Percentiles rank a stretch among this genome's conserved stretches.
Evolutionary conservation across 2,329 filamentous ascomycete genomes (phyloP).

Genomic region (Scedosporium minutisporum): DNA sequence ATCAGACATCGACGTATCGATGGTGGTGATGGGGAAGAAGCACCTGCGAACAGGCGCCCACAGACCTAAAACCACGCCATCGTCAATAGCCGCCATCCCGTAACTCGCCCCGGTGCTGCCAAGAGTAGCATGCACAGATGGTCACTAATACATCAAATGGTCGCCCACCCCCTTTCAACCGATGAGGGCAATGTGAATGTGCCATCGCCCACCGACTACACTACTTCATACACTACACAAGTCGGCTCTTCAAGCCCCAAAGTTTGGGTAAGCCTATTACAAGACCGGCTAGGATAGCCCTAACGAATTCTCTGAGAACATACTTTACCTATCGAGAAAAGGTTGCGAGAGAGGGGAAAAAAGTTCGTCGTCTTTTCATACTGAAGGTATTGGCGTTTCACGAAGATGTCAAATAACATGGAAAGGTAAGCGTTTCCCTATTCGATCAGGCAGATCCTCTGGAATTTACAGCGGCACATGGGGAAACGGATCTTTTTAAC

Average conservation of each 20-base stretch:
- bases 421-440: background rate
- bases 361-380: too few relatives aligned
- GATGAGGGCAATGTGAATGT: background rate
- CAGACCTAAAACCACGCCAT: background rate
- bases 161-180: background rate
- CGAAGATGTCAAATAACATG: background rate
- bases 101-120: background rate
- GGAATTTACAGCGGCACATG: background rate
- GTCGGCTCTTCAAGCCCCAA: background rate
- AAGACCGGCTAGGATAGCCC: background rate
- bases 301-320: background rate
- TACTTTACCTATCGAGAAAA: too few relatives aligned
- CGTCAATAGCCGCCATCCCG: background rate
- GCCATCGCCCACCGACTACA: background rate
- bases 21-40: background rate
- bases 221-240: too few relatives aligned
- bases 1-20: background rate
- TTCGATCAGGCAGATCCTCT: background rate
- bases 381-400: background rate
- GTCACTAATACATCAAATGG: background rate
- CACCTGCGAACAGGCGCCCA: background rate
- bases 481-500: background rate
- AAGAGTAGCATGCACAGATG: background rate
- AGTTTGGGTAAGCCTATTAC: background rate
- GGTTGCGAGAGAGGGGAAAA: too few relatives aligned